phyloP scores from a whole-genome alignment of 148 eudicot species.

The Silene conica region DNA sequence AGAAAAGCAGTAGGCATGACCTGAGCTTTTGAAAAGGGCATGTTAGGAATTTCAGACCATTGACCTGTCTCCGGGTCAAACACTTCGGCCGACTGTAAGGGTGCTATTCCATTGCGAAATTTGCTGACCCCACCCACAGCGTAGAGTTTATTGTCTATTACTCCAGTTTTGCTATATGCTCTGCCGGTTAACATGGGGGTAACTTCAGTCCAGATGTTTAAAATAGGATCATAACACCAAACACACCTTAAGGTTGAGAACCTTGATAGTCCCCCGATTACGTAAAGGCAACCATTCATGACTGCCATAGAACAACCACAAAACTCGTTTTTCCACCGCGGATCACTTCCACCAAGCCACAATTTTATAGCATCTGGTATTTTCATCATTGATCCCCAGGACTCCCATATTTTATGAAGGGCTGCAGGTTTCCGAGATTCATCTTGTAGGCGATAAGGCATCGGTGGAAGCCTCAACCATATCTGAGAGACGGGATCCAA shows the following conservation, averaged over 20 bases:
- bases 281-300: slow-evolving; percentile 76
- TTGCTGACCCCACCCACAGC: slow-evolving; percentile 91
- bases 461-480: slow-evolving; percentile 79
- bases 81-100: slow-evolving; percentile 89
- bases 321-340: slow-evolving; percentile 48
- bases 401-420: slow-evolving; percentile 53
- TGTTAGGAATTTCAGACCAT: slow-evolving; percentile 83
- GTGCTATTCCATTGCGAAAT: slow-evolving; percentile 66
- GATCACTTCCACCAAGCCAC: slow-evolving; percentile 68
- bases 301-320: slow-evolving; percentile 88
- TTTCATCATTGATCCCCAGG: slow-evolving; percentile 55
- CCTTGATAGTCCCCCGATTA: slow-evolving; percentile 68
- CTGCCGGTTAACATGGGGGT: slow-evolving; percentile 67
- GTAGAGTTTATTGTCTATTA: slow-evolving; percentile 69
- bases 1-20: slow-evolving; percentile 77
- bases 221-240: slow-evolving; percentile 69
- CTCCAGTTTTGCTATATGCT: slow-evolving; percentile 86
- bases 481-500: slow-evolving; percentile 65
- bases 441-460: slow-evolving; percentile 58
- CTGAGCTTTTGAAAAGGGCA: slow-evolving; percentile 95
- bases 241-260: slow-evolving; percentile 66
- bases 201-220: slow-evolving; percentile 68
- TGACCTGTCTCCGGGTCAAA: slow-evolving; percentile 62
- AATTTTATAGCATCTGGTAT: slow-evolving; percentile 62
- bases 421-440: slow-evolving; percentile 41